Evolutionary conservation across 2,329 filamentous ascomycete genomes (phyloP), one percentile per base, ranked within the genome.

Genomic region (Pseudopithomyces chartarum): DNA sequence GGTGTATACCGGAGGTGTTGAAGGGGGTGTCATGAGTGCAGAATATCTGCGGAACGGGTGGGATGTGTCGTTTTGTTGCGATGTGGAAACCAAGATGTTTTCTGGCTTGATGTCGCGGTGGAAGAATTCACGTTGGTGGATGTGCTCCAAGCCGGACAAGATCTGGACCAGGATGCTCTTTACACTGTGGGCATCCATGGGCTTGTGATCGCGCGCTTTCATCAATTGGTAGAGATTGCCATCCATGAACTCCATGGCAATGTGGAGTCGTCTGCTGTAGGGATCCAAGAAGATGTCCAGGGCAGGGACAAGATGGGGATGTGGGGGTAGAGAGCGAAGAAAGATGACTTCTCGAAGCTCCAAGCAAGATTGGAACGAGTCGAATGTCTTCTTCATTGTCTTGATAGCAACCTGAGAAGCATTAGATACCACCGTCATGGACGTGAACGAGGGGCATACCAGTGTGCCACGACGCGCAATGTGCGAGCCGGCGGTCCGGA

Each of bases 301-400:
- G 5, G 95, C 94, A 34, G 95, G 95, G n/a, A 99, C 95, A 33
- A 99, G 85, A 76, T 99, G 95, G 66, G 88, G 87, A 73, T 99
- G 95, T 43, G 85, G 82, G 2, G 95, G 95, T 15, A 99, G 82
- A 11, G 92, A 94, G 71, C 92, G 89, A 45, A 99, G 82, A 78
- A 99, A 99, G 74, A 99, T 95, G 63, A 99, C 95, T 77, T 99
- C 95, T 60, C 95, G 89, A 52, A 99, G 85, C 77, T 99, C 95
- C 62, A 97, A 80, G 76, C 95, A 99, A 51, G 92, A 90, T 15
- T 86, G 81, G 73, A 97, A 92, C 1, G 91, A 96, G 68, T 98
- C 93, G 69, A 98, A 99, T 0, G 90, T 93, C 85, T 99, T 99
- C 84, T 99, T 99, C 95, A 99, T 99, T 6, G 95, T 98, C 80